Evolutionary conservation across 345 rosid species (phyloP), one percentile per base, ranked within the genome.

Genomic region (Linum tenue): DNA sequence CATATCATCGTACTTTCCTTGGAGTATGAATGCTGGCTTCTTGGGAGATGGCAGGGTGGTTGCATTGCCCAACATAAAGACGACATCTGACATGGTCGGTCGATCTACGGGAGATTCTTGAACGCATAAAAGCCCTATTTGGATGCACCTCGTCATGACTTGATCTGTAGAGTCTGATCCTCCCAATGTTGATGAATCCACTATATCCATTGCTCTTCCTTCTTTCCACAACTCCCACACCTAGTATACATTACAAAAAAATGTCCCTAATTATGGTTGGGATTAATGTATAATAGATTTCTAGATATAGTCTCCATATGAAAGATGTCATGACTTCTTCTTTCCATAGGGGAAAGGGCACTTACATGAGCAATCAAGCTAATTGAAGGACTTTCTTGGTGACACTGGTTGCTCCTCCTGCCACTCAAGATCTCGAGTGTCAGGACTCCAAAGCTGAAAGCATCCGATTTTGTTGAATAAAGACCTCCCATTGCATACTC

Each of bases 401-500:
- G 31, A 22, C 31, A 22, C 31, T 22, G 31, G 31, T 22, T 22
- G 31, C 31, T 22, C 31, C 31, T 22, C 31, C 94, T 22, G 31
- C 31, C 31, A 22, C 31, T 22, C 31, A 22, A 22, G 31, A 22
- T 1, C 31, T 22, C 31, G 31, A 22, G 31, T 22, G 31, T 22
- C 31, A 22, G 31, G 31, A 22, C 31, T 22, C 31, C 31, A 22
- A 22, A 22, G 31, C 31, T 22, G 31, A 22, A 22, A 22, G 31
- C 31, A 22, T 22, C 31, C 31, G 31, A 88, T 67, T 91, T 88
- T 6, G 75, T 60, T 0, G 96, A 91, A 67, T 86, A 88, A 7
- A 70, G 69, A 0, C 91, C 91, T 35, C 64, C 72, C 90, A 84
- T 77, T 17, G 91, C 96, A 37, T 91, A 83, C 97, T 22, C 31